phyloP scores from a whole-genome alignment of 495 filamentous ascomycete species.

The Talaromyces thailandensis region DNA sequence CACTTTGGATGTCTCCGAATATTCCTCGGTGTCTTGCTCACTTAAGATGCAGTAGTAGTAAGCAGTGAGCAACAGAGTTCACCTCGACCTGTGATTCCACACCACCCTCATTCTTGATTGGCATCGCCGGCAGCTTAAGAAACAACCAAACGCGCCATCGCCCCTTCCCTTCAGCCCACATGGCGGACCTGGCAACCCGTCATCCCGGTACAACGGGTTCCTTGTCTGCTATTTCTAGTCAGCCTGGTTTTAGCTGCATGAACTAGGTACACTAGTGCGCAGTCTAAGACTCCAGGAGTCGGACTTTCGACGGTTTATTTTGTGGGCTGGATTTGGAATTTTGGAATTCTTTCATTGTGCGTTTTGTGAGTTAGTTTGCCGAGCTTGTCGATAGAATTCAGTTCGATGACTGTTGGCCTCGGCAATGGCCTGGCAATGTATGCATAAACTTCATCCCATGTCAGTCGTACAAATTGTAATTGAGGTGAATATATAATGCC shows the following conservation, averaged over 20 bases:
- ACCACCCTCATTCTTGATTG: background rate
- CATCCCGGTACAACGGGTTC: slow-evolving; percentile 8
- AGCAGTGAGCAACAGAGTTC: too few species aligned
- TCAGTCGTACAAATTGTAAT: background rate
- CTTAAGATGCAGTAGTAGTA: background rate
- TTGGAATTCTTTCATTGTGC: slow-evolving; percentile 1
- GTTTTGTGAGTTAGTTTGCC: background rate
- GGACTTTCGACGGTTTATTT: background rate
- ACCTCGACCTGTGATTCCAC: background rate
- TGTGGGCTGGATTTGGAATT: background rate
- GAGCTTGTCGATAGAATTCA: background rate
- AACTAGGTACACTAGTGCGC: background rate
- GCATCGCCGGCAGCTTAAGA: background rate
- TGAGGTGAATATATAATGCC: background rate
- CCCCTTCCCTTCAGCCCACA: slow-evolving; percentile 6
- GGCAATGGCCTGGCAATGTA: background rate
- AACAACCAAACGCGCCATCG: background rate
- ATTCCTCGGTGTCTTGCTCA: background rate
- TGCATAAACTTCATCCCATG: background rate
- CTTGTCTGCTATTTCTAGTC: background rate
- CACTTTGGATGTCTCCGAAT: background rate
- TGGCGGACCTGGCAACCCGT: slow-evolving; percentile 8
- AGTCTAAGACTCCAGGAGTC: background rate
- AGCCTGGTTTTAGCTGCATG: slow-evolving; percentile 1
- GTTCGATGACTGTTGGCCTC: background rate